phyloP scores from a whole-genome alignment of 768 basidiomycete species.

The Hygrophorus russula region DNA sequence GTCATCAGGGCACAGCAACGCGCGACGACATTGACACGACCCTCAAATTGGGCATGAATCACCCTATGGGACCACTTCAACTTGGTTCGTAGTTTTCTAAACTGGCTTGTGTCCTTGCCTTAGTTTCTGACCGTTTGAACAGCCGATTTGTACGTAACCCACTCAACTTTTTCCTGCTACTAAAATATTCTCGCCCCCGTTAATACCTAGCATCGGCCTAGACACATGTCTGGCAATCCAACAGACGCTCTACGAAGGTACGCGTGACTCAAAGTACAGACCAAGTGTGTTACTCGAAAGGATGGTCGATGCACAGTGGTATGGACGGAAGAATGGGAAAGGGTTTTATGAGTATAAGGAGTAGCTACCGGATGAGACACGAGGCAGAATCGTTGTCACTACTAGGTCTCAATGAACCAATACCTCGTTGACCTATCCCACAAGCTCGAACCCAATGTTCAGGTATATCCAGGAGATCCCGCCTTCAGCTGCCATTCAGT shows the following conservation, averaged over 20 bases:
- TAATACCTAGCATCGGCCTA: conserved; percentile 71
- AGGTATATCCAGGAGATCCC: no score
- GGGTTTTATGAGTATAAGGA: conserved; percentile 84
- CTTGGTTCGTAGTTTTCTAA: conserved; percentile 40
- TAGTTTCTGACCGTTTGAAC: not conserved
- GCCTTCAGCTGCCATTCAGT: no score
- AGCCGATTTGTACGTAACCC: conserved; percentile 45
- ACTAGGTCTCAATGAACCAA: no score
- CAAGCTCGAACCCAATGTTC: no score
- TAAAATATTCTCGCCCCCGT: conserved; percentile 3
- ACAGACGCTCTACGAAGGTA: conserved; percentile 78
- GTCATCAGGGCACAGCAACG: conserved; percentile 68
- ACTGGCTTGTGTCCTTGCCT: not conserved
- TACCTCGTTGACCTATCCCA: no score
- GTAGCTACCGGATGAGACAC: no score
- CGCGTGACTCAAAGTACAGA: conserved; percentile 90
- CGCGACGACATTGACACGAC: conserved; percentile 95
- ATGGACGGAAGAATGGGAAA: conserved; percentile 86
- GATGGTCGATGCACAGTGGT: conserved; percentile 96
- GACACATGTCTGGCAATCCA: conserved; percentile 95
- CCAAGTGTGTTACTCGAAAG: conserved; percentile 82
- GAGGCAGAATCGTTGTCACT: no score
- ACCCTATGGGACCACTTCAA: conserved; percentile 91
- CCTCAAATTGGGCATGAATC: conserved; percentile 85
- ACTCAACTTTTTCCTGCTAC: not conserved